phyloP scores from a whole-genome alignment of 768 basidiomycete genomes.

The Trametes sanguinea region DNA sequence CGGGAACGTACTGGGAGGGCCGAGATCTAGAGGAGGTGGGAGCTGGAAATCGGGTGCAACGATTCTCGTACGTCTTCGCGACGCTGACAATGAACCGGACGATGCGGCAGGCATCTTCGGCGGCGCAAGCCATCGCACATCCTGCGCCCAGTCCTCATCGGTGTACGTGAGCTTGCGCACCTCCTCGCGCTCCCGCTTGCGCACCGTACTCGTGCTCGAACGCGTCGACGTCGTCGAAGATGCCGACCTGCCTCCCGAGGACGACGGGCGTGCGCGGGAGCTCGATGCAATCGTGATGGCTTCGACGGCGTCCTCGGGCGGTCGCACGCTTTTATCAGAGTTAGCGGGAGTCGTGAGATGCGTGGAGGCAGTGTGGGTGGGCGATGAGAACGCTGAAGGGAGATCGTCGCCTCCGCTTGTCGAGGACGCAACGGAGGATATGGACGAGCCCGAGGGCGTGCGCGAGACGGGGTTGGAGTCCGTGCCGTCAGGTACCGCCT shows the following conservation, averaged over 20 bases:
- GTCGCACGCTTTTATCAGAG: slow-evolving; percentile 26
- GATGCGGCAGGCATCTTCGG: slow-evolving; percentile 23
- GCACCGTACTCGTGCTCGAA: slow-evolving; percentile 14
- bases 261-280: slow-evolving; percentile 18
- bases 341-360: slow-evolving; percentile 35
- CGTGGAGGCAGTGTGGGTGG: slow-evolving; percentile 41
- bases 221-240: slow-evolving; percentile 15
- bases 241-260: slow-evolving; percentile 11
- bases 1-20: background rate
- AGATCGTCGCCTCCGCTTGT: slow-evolving; percentile 22
- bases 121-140: slow-evolving; percentile 64
- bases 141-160: slow-evolving; percentile 67
- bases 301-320: slow-evolving; percentile 7
- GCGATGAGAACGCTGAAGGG: slow-evolving; percentile 42
- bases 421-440: slow-evolving; percentile 29
- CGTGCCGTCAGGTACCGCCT: slow-evolving; percentile 15
- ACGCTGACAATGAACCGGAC: slow-evolving; percentile 3
- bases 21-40: slow-evolving; percentile 13
- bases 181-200: slow-evolving; percentile 8
- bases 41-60: slow-evolving; percentile 19
- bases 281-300: slow-evolving; percentile 29
- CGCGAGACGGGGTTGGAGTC: slow-evolving; percentile 32
- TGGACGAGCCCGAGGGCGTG: slow-evolving; percentile 42
- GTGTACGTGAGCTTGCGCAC: slow-evolving; percentile 35
- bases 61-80: slow-evolving; percentile 11